Base-by-base conservation (phyloP, 805 yeast genomes). In the Wickerhamiella musiphila region DNA sequence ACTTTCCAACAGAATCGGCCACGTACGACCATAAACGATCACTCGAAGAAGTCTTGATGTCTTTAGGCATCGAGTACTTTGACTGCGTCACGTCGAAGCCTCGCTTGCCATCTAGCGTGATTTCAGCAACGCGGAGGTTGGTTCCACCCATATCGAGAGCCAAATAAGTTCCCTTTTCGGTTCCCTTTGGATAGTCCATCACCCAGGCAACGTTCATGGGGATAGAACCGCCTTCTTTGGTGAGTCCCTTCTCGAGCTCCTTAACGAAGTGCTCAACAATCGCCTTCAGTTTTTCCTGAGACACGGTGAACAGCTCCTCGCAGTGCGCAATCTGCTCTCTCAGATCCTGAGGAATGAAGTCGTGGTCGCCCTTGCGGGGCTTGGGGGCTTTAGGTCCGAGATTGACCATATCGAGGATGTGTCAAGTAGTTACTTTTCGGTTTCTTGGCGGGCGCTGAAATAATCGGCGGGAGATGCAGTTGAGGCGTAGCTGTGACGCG, bases 191-290 rank as follows among this genome's bases (percentile, higher is more conserved):
- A 63, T 64, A 77, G 49, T 78, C 92, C 66, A 83, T 63, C 35
- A 86, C 95, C 95, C 95, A 86, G 40, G 92, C 79, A 29, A 93
- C 93, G 52, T 77, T 83, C 96, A 86, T 86, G 39, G 98, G 96
- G 49, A 82, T 81, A 54, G 75, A 76, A 37, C 90, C 92, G 32
- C 90, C 86, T 36, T 64, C 56, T 23, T 32, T 35, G 39, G 36
- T 24, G 44, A 78, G 65, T 38, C 95, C 95, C 55, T 78, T 78
- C 41, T 73, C 70, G 47, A 86, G 69, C 58, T 86, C 96, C 17
- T 53, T 37, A 34, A 76, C 67, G 56, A 86, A 86, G 51, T 76
- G 93, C 29, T 67, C 65, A 31, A 81, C 71, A 56, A 86, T 72
- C 37, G 62, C 56, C 44, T 64, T 63, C 51, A 86, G 67, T 41